These are phyloP conservation scores for Tripterygium wilfordii DNA, from an alignment of 177 flowering plant genomes.

Conservation along the genomic window DNA sequence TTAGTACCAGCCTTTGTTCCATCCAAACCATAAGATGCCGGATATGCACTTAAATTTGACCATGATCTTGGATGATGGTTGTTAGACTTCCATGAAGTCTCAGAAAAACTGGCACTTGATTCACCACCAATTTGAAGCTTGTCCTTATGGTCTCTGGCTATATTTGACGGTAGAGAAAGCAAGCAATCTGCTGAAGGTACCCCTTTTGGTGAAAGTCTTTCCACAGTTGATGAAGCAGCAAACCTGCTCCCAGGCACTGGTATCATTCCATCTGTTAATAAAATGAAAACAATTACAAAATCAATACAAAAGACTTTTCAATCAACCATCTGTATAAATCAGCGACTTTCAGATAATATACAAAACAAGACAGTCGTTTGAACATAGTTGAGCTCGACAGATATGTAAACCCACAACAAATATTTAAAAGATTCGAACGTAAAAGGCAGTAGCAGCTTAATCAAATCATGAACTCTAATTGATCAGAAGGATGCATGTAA, in stretches of 20 bases:
- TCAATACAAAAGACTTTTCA: too few species aligned
- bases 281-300: conserved; percentile 1
- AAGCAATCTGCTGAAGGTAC: conserved; percentile 8
- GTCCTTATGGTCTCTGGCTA: conserved; percentile 11
- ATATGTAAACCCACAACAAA: too few species aligned
- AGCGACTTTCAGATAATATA: too few species aligned
- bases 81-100: conserved; percentile 12
- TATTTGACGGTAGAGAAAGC: conserved; percentile 10
- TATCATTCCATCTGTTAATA: conserved; percentile 7
- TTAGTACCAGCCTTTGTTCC: conserved; percentile 6
- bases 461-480: too few species aligned
- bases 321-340: too few species aligned
- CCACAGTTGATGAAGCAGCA: conserved; percentile 18
- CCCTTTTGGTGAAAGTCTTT: conserved; percentile 14
- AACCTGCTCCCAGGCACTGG: conserved; percentile 14
- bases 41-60: conserved; percentile 12
- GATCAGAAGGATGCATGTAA: too few species aligned
- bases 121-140: conserved; percentile 5
- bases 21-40: conserved; percentile 15
- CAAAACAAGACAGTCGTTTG: too few species aligned
- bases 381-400: too few species aligned
- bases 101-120: conserved; percentile 12
- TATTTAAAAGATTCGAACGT: too few species aligned
- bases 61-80: conserved; percentile 12
- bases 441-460: too few species aligned